phyloP scores from a whole-genome alignment of 2,329 filamentous ascomycete species.

The Xylaria sp. region DNA sequence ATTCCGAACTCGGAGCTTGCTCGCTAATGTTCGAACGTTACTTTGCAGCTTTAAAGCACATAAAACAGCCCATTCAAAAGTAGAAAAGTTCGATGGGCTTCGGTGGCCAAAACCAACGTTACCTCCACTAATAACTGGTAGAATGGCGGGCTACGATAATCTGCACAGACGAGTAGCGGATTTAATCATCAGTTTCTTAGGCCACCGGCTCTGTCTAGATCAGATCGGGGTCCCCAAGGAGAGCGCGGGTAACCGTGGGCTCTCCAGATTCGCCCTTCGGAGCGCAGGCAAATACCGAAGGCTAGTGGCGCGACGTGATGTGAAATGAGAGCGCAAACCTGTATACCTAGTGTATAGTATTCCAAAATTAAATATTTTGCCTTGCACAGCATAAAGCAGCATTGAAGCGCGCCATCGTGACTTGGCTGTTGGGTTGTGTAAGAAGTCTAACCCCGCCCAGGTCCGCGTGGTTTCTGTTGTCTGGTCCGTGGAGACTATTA shows the following conservation, averaged over 20 bases:
- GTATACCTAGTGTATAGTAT: slow-evolving; percentile 1
- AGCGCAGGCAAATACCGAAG: slow-evolving; percentile 4
- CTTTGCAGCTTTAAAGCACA: slow-evolving; percentile 12
- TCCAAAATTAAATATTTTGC: not conserved
- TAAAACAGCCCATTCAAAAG: slow-evolving; percentile 15
- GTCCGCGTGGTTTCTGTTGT: slow-evolving; percentile 13
- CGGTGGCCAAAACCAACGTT: slow-evolving; percentile 28
- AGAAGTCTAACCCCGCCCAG: slow-evolving; percentile 13
- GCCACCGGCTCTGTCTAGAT: not conserved
- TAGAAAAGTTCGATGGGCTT: slow-evolving; percentile 11
- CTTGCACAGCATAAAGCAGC: slow-evolving; percentile 11
- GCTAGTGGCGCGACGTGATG: slow-evolving; percentile 18
- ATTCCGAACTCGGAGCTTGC: slow-evolving; percentile 12
- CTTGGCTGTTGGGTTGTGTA: slow-evolving; percentile 12
- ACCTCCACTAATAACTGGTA: not conserved
- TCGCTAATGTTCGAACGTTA: slow-evolving; percentile 14
- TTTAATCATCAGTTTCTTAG: slow-evolving; percentile 2
- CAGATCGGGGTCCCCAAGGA: not conserved
- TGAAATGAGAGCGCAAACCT: not conserved
- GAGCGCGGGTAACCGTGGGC: not conserved
- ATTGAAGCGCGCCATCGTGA: slow-evolving; percentile 3
- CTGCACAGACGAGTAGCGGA: not conserved
- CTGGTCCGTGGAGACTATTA: slow-evolving; percentile 1
- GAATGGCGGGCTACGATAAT: slow-evolving; percentile 2
- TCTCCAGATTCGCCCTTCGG: not conserved